Conservation (phyloP, 2,329 filamentous ascomycete genomes). For the Diaporthe citriasiana region DNA sequence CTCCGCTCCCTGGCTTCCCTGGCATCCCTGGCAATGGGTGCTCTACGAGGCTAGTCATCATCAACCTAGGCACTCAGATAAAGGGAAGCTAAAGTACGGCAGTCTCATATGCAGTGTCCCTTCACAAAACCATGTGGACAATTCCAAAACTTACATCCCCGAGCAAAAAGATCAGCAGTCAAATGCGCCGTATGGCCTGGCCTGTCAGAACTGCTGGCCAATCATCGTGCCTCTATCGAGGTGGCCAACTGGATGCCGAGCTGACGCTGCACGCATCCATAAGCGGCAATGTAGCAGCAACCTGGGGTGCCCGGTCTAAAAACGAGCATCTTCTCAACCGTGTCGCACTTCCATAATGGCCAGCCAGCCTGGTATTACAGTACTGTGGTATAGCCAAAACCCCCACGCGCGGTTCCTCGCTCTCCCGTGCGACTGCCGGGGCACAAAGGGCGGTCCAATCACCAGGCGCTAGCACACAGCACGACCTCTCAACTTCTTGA, state of each 20-base stretch:
- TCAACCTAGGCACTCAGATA: not conserved
- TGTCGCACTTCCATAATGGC: not conserved
- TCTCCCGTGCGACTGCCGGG: slow-evolving; percentile 19
- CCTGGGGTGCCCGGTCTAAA: not conserved
- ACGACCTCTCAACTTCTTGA: not conserved
- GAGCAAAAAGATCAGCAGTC: not conserved
- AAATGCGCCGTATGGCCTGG: not conserved
- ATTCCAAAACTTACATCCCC: not conserved
- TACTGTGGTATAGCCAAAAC: slow-evolving; percentile 4
- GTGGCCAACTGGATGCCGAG: slow-evolving; percentile 33
- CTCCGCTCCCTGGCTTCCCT: not conserved
- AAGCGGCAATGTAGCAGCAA: slow-evolving; percentile 33
- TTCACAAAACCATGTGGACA: not conserved
- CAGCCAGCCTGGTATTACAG: not conserved
- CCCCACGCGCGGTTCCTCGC: slow-evolving; percentile 38
- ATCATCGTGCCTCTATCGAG: not conserved
- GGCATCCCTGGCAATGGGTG: not conserved
- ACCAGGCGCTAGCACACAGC: not conserved
- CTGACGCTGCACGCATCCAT: slow-evolving; percentile 34
- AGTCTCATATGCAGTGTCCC: not conserved
- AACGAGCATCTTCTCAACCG: not conserved
- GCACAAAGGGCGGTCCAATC: slow-evolving; percentile 12
- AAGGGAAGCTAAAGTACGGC: not conserved
- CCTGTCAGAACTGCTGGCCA: not conserved
- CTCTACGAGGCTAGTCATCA: not conserved